Percentiles rank a stretch among this genome's conserved stretches.
Conservation (phyloP, 2,329 filamentous ascomycete genomes). For the Rhexocercosporidium sp. region DNA sequence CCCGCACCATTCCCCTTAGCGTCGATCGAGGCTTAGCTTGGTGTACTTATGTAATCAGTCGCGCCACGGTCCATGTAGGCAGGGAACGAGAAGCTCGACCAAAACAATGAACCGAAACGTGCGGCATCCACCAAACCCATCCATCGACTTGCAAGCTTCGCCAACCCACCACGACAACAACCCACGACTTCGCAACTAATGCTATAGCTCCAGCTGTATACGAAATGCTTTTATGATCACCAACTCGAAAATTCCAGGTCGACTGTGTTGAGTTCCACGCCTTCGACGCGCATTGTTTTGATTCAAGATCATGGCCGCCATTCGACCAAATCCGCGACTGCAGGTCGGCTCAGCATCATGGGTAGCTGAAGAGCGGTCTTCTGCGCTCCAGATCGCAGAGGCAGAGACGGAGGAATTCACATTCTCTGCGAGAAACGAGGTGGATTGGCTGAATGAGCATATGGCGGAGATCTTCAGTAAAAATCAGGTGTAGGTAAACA, state of each 20-base stretch:
- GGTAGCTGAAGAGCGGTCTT: slow-evolving; percentile 83
- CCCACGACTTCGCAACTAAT: slow-evolving; percentile 21
- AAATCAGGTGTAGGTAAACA: slow-evolving; percentile 76
- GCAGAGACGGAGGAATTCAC: slow-evolving; percentile 92
- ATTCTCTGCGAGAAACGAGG: slow-evolving; percentile 88
- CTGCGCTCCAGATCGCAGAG: slow-evolving; percentile 75
- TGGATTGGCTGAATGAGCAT: slow-evolving; percentile 98
- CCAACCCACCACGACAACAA: slow-evolving; percentile 27
- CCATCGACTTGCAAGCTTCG: slow-evolving; percentile 27
- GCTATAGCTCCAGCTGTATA: slow-evolving; percentile 21
- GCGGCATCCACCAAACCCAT: slow-evolving; percentile 15
- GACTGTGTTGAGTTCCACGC: slow-evolving; percentile 16
- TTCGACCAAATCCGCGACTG: slow-evolving; percentile 54
- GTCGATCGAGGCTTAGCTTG: neutral
- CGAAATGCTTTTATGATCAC: slow-evolving; percentile 36
- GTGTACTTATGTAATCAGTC: slow-evolving; percentile 24
- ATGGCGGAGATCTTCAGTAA: slow-evolving; percentile 93
- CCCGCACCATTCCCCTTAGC: neutral
- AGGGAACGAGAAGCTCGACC: slow-evolving; percentile 23
- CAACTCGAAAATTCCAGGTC: slow-evolving; percentile 8
- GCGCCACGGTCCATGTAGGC: slow-evolving; percentile 19
- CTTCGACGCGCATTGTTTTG: slow-evolving; percentile 41
- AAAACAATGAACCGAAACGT: slow-evolving; percentile 32
- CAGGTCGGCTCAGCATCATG: slow-evolving; percentile 83
- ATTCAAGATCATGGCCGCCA: slow-evolving; percentile 40